A percentile compares a stretch with the other conserved stretches of the same genome.
These are phyloP conservation scores for Cercospora berteroae DNA, from an alignment of 2,329 filamentous ascomycete species.

Conservation along the genomic window DNA sequence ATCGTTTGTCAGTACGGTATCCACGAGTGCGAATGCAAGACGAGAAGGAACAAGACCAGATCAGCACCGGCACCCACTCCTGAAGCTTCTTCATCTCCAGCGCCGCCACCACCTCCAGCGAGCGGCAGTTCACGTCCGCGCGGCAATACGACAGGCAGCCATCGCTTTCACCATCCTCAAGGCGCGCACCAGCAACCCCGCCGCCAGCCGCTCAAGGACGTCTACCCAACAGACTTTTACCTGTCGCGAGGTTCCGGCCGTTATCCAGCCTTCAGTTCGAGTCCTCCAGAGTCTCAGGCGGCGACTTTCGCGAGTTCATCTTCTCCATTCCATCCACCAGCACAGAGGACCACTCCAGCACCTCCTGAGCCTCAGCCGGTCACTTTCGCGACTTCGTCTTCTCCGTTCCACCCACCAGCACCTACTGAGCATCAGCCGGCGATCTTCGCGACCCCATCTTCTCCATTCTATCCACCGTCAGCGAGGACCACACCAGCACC, in stretches of 20 bases:
- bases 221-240: constrained; percentile 2
- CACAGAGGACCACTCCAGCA: neutral
- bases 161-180: neutral
- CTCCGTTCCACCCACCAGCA: neutral
- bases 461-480: neutral
- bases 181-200: neutral
- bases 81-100: neutral
- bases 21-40: constrained; percentile 5
- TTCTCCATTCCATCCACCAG: neutral
- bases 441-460: neutral
- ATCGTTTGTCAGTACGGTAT: constrained; percentile 4
- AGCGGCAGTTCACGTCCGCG: neutral
- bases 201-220: neutral
- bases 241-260: neutral
- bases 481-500: neutral
- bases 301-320: neutral
- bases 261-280: neutral
- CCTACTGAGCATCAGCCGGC: neutral
- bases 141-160: neutral
- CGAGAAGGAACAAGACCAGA: neutral
- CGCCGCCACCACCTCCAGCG: neutral
- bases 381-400: neutral
- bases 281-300: neutral
- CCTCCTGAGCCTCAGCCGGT: neutral
- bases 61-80: neutral